Evolutionary conservation across 2,329 filamentous ascomycete species (phyloP).

Genomic region (Verticillium nubilum): DNA sequence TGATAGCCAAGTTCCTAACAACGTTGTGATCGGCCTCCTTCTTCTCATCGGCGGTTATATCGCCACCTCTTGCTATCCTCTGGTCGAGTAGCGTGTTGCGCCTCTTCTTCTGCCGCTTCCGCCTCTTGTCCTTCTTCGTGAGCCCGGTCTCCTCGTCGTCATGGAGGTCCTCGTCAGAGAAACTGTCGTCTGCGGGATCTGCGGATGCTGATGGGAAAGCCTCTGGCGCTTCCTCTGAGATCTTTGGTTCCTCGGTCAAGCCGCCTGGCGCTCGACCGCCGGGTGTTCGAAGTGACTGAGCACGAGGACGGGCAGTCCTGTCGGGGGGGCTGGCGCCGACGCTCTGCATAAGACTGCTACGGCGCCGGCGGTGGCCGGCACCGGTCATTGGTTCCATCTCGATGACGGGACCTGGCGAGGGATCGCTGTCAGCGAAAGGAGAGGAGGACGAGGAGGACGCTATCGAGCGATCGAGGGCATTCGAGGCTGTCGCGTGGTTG

Average conservation of each 20-base stretch:
- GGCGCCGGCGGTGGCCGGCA: slow-evolving; percentile 47
- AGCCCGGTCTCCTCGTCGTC: slow-evolving; percentile 90
- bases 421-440: neutral
- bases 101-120: slow-evolving; percentile 60
- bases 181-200: slow-evolving; percentile 43
- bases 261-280: slow-evolving; percentile 11
- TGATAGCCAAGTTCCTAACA: slow-evolving; percentile 62
- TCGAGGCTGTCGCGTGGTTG: slow-evolving; percentile 8
- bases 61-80: slow-evolving; percentile 56
- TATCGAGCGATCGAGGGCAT: slow-evolving; percentile 1
- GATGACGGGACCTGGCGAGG: slow-evolving; percentile 28
- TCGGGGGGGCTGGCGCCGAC: slow-evolving; percentile 16
- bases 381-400: slow-evolving; percentile 50
- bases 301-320: slow-evolving; percentile 17
- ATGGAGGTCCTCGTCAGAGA: slow-evolving; percentile 67
- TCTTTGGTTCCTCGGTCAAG: slow-evolving; percentile 36
- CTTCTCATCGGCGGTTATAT: slow-evolving; percentile 64
- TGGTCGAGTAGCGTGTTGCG: slow-evolving; percentile 66
- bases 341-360: slow-evolving; percentile 47
- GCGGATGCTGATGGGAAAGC: slow-evolving; percentile 18
- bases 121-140: slow-evolving; percentile 65
- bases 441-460: slow-evolving; percentile 2
- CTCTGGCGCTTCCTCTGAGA: slow-evolving; percentile 34
- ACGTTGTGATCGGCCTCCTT: slow-evolving; percentile 72
- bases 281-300: slow-evolving; percentile 14